These are phyloP conservation scores for Harrya chromipes DNA, from an alignment of 768 basidiomycete genomes.

Conservation along the genomic window DNA sequence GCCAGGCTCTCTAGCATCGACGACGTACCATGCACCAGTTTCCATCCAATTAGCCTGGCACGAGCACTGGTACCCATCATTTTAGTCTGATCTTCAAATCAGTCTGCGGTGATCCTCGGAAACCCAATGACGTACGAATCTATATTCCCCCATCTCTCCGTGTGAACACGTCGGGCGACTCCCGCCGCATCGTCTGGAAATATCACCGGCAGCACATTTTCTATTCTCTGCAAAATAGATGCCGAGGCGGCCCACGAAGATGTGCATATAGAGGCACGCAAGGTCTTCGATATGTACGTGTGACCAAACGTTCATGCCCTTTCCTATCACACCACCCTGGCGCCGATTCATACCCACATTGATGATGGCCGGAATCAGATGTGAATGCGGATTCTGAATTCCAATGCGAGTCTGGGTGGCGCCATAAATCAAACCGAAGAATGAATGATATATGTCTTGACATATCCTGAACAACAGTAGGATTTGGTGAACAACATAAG, in stretches of 20 bases:
- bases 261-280: constrained; percentile 40
- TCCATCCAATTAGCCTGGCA: constrained; percentile 22
- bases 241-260: constrained; percentile 43
- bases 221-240: constrained; percentile 54
- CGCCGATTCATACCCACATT: constrained; percentile 43
- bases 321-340: constrained; percentile 52
- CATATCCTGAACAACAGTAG: constrained; percentile 42
- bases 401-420: constrained; percentile 47
- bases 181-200: constrained; percentile 32
- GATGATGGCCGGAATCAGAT: constrained; percentile 50
- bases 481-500: background rate
- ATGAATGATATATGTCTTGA: constrained; percentile 48
- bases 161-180: constrained; percentile 42
- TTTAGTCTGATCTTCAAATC: constrained; percentile 6
- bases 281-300: constrained; percentile 55
- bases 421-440: constrained; percentile 61
- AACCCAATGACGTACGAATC: constrained; percentile 12
- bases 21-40: constrained; percentile 30
- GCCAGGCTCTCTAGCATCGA: constrained; percentile 46
- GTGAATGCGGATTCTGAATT: constrained; percentile 51
- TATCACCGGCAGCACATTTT: constrained; percentile 43
- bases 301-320: constrained; percentile 59
- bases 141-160: constrained; percentile 14
- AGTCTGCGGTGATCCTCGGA: background rate
- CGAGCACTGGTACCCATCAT: constrained; percentile 19